A percentile compares a stretch with the other conserved stretches of the same genome.
Conservation (phyloP, 2,329 filamentous ascomycete genomes). For the Paecilomyces niveus region DNA sequence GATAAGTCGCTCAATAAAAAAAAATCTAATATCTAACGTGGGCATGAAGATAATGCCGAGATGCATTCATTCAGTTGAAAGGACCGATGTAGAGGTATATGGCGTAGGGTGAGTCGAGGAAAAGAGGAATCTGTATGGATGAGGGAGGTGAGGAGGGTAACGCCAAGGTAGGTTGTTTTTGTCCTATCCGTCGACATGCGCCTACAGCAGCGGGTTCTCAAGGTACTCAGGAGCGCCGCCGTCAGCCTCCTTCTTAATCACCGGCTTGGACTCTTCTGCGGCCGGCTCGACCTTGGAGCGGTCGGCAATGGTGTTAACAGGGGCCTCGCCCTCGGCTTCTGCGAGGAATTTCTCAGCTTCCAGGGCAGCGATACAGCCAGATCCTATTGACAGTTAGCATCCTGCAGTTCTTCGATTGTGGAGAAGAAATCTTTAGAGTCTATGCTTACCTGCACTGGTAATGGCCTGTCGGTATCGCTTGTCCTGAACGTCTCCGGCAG, state of each 20-base stretch:
- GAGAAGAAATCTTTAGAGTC: neutral
- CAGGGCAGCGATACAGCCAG: conserved; percentile 89
- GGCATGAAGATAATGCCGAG: neutral
- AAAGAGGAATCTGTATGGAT: neutral
- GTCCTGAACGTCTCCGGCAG: conserved; percentile 95
- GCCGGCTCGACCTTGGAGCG: conserved; percentile 31
- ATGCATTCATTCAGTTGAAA: neutral
- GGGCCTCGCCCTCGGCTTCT: conserved; percentile 56
- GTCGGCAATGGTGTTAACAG: conserved; percentile 40
- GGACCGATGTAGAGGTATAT: neutral
- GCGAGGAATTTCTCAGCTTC: conserved; percentile 91
- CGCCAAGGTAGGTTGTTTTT: neutral
- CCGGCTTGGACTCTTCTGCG: conserved; percentile 24
- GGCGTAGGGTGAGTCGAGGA: neutral
- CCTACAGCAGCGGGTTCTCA: conserved; percentile 57
- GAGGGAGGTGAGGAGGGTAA: neutral
- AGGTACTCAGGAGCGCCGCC: conserved; percentile 51
- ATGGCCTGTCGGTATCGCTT: conserved; percentile 98
- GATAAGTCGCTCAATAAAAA: neutral
- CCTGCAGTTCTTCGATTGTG: neutral
- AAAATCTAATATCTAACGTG: neutral
- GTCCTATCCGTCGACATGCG: neutral
- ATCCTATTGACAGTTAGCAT: conserved; percentile 49
- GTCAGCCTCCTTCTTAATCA: conserved; percentile 37
- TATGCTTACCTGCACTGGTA: conserved; percentile 77